Base-by-base conservation (phyloP, 306 rosid species). In the Cyamopsis tetragonoloba region DNA sequence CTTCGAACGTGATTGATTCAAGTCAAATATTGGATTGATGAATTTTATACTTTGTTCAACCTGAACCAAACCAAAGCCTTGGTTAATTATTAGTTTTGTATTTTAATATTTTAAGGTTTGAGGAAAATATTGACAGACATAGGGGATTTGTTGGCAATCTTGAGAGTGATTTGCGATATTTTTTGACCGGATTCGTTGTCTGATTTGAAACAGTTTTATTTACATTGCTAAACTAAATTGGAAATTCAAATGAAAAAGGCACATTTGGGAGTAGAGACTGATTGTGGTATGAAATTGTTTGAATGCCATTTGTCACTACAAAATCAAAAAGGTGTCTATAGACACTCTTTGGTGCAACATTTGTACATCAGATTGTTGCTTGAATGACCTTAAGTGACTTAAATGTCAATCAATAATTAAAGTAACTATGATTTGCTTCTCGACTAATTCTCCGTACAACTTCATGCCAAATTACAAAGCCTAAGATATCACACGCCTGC, bases 401-500 rank as follows among this genome's bases (percentile, higher is more conserved):
- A 27, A 66, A 8, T 46, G 34, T 51, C 12, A 8, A 35, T 32
- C 26, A 24, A 32, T 37, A 26, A 26, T 13, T n/a, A n/a, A n/a
- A 48, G 37, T 14, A 80, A 49, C 55, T 60, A 60, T 19, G 35
- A 35, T 34, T n/a, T 51, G 20, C 46, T 35, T 76, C 57, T 37
- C 68, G 64, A 28, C 70, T 49, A 59, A 68, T 68, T 14, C 20
- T 51, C 30, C 22, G 37, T 53, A 53, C 72, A 66, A 68, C 46
- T 51, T 62, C 39, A 68, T 50, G 57, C 39, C 57, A 68, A 63
- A 46, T 53, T 72, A 70, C 66, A 66, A n/a, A 58, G 68, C 78
- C 80, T 75, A 76, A 6, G 4, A 55, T 51, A 50, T 43, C 35
- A 59, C 24, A 67, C 12, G 32, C 43, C 43, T 2, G 32, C 71